Conservation (phyloP, 768 basidiomycete genomes). For the Psilocybe tampanensis region DNA sequence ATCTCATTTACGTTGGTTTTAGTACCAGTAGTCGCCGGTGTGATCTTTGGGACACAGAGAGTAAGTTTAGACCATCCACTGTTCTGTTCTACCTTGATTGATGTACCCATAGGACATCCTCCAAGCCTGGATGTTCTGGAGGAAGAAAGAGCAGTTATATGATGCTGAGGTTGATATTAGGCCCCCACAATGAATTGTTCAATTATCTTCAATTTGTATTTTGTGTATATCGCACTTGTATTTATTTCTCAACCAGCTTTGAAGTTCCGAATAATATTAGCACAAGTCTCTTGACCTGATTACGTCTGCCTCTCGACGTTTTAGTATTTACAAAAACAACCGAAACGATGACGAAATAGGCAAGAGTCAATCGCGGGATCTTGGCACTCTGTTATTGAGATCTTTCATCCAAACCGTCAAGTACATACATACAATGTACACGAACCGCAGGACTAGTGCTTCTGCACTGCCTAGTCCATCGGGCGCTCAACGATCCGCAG, state of each 20-base stretch:
- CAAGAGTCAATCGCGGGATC: background rate
- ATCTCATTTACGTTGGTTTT: background rate
- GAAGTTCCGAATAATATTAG: no score
- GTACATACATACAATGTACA: conserved; percentile 11
- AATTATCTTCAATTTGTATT: background rate
- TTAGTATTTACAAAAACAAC: no score
- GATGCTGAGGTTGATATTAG: background rate
- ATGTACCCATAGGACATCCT: conserved; percentile 11
- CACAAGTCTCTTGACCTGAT: no score
- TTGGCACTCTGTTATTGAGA: background rate
- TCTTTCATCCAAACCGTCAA: background rate
- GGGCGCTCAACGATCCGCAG: conserved; percentile 23
- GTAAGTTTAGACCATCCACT: background rate
- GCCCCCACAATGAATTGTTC: background rate
- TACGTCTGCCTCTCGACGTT: no score
- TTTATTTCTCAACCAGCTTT: no score
- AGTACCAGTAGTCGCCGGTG: conserved; percentile 10
- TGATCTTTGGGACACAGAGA: conserved; percentile 15
- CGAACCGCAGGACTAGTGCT: conserved; percentile 7
- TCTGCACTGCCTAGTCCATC: conserved; percentile 12
- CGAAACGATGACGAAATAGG: background rate
- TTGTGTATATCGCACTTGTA: background rate
- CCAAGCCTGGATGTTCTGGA: conserved; percentile 17
- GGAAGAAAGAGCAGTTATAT: background rate
- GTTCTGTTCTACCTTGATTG: background rate